Base-by-base conservation (phyloP, 2,329 filamentous ascomycete genomes). In the Colletotrichum lindemuthianum region DNA sequence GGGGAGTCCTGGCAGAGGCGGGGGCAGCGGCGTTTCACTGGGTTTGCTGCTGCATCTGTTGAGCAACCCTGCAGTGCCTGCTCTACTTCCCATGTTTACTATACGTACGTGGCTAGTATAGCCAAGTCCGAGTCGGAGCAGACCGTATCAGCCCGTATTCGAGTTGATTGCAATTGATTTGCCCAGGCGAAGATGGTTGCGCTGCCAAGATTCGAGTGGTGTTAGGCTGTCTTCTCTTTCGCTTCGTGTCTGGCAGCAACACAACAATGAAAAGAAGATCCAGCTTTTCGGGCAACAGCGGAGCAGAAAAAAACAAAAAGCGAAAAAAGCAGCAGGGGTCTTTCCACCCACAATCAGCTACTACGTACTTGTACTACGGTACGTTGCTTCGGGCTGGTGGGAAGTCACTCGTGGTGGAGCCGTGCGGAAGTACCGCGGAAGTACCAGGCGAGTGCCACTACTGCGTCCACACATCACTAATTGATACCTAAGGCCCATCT, bases 341-440 rank as follows among this genome's bases (percentile, higher is more conserved):
- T 45, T 50, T 11, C 36, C 36, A 15, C 34, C 24, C 32, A 33
- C 47, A 50, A 15, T 13, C 8, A 32, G 6, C 34, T 39, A 39
- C 49, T 40, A 10, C 8, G 43, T n/a, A n/a, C n/a, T n/a, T n/a
- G n/a, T 39, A 39, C 49, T 40, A 10, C 8, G 43, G 55, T 16
- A 16, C 8, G 15, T 11, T 55, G 52, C 24, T 24, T 24, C 24
- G 52, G 40, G 9, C 16, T 16, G 13, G 44, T 15, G 11, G 15
- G 45, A 55, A 6, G 51, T 24, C 15, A 32, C n/a, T 24, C 15
- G 32, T 4, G 32, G 32, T 54, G 55, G 55, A 49, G 32, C 49
- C 49, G 43, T 60, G 49, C 60, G n/a, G 44, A 64, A 45, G 60
- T 65, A 65, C 40, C 51, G 24, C 44, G 45, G 34, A 65, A 61